Base-by-base conservation (phyloP, 2,329 filamentous ascomycete species). In the Apiospora aurea region DNA sequence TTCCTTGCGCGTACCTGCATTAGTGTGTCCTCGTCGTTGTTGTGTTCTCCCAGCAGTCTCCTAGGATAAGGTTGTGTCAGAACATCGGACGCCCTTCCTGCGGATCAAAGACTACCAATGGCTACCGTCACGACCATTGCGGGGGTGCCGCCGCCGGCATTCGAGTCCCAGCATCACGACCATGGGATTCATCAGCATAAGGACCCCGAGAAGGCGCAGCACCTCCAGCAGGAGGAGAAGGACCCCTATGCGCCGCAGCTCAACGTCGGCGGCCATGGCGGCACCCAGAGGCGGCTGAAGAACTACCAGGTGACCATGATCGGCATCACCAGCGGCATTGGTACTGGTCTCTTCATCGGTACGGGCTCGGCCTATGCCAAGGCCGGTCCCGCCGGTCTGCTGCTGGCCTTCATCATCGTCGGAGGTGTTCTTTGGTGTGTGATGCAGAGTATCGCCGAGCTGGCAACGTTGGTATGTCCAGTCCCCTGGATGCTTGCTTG, bases 361-460 rank as follows among this genome's bases (percentile, higher is more conserved):
- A 71, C 83, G 26, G 77, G 77, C 14, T 71, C 76, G 47, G 77
- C 75, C 10, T 72, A 77, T 24, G 77, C 78, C 13, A 76, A 72
- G 16, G 77, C 78, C 2, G 79, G 80, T 0, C 79, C 79, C 69
- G 85, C 84, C 24, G 82, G 80, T 69, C 81, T 86, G 7, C 77
- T 87, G 29, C 80, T 86, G 57, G 83, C 84, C 10, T 87, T 86
- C 74, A 77, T 83, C 41, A 82, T 87, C 57, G 83, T 89, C 72
- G 87, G 87, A 69, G 82, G 86, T 11, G 84, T 90, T 7, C 41
- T 73, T 43, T 73, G 72, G 72, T 72, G 71, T 41, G 72, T 73
- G 10, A 73, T 73, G 72, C 72, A 72, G 69, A 73, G 72, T 46
- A 72, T 73, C 18, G 78, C 78, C 64, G 81, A 83, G 71, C 73